Percentiles rank a stretch among this genome's conserved stretches.
Conservation (phyloP, 441 rosid genomes). For the Breynia disticha region DNA sequence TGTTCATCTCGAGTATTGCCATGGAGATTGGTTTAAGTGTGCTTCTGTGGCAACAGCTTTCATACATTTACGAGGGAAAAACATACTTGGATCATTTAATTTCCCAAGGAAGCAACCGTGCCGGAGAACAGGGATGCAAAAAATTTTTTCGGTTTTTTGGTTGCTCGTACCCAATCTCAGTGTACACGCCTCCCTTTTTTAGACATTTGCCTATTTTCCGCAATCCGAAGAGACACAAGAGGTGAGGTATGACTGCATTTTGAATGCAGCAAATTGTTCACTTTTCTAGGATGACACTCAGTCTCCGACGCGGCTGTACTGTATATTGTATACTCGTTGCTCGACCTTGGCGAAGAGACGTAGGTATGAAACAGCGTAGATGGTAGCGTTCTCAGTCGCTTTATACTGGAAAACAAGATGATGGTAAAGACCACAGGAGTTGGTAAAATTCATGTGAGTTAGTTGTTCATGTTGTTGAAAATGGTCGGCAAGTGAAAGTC, state of each 20-base stretch:
- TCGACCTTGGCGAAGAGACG: no score
- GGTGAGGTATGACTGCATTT: conserved; percentile 20
- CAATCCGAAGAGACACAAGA: conserved; percentile 54
- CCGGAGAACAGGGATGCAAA: conserved; percentile 50
- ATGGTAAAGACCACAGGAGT: no score
- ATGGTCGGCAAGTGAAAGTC: no score
- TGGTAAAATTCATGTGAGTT: no score
- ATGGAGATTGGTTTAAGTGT: conserved; percentile 61
- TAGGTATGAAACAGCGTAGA: no score
- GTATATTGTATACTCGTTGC: no score
- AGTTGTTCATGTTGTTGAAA: no score
- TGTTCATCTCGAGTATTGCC: conserved; percentile 56
- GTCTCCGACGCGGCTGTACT: no score
- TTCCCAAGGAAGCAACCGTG: conserved; percentile 25
- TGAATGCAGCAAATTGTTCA: no score
- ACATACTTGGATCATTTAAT: conserved; percentile 67
- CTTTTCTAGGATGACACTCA: no score
- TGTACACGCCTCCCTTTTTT: conserved; percentile 12
- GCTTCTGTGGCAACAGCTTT: conserved; percentile 88
- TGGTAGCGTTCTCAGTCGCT: no score
- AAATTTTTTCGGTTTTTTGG: conserved; percentile 68
- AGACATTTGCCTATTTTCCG: conserved; percentile 25
- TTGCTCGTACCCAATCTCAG: conserved; percentile 43
- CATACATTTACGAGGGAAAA: conserved; percentile 64
- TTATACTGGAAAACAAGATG: no score